Percentiles rank a stretch among this genome's conserved stretches.
Evolutionary conservation across 768 basidiomycete species (phyloP).

Genomic region (Terana coerulea): DNA sequence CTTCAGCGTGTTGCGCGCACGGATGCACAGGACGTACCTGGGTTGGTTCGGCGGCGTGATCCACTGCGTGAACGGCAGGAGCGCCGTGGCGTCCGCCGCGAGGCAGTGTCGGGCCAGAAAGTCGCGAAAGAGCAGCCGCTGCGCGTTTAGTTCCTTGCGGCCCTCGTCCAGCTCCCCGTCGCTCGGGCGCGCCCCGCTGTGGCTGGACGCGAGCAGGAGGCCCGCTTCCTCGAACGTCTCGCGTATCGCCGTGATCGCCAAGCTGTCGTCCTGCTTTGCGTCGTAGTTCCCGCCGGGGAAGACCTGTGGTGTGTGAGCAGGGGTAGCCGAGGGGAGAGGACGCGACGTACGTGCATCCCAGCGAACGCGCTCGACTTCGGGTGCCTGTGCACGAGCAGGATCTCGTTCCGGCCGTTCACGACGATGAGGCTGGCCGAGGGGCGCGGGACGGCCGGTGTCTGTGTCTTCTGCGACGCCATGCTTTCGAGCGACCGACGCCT

Average conservation of each 20-base stretch:
- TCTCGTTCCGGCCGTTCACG: slow-evolving; percentile 61
- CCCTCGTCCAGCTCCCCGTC: slow-evolving; percentile 47
- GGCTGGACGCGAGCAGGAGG: slow-evolving; percentile 49
- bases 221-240: slow-evolving; percentile 80
- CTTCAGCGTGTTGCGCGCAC: not conserved
- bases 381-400: slow-evolving; percentile 68
- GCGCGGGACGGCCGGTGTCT: slow-evolving; percentile 39
- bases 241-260: slow-evolving; percentile 62
- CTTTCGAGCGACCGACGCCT: too few relatives aligned
- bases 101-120: slow-evolving; percentile 49
- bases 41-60: slow-evolving; percentile 57
- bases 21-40: slow-evolving; percentile 34
- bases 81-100: slow-evolving; percentile 37
- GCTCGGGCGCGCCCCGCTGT: slow-evolving; percentile 9
- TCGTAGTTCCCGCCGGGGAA: slow-evolving; percentile 77
- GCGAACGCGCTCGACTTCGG: slow-evolving; percentile 60
- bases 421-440: slow-evolving; percentile 67
- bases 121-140: slow-evolving; percentile 43
- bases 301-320: slow-evolving; percentile 43
- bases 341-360: slow-evolving; percentile 55
- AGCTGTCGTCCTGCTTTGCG: slow-evolving; percentile 50
- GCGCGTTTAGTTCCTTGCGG: slow-evolving; percentile 53
- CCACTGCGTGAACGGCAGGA: slow-evolving; percentile 76
- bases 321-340: not conserved
- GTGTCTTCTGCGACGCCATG: slow-evolving; percentile 6